Evolutionary conservation across 1,284 basidiomycete species (phyloP), one percentile per base, ranked within the genome.

Genomic region (Moniliophthora roreri): DNA sequence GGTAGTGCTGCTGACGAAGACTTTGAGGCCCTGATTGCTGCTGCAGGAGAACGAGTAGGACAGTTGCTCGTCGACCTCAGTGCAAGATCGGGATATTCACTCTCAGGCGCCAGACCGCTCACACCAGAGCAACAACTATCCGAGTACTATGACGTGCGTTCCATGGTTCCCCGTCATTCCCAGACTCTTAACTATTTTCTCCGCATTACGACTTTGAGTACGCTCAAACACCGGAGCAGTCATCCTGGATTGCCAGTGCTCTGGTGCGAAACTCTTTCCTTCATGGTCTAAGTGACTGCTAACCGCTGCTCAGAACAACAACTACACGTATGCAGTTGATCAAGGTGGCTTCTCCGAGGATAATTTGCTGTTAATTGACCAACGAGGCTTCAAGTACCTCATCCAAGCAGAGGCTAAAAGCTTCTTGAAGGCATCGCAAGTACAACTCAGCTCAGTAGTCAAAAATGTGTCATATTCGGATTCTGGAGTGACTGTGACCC

Each of bases 231-330:
- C 85, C 83, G 0, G 81, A 81, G 42, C 73, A 84, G 63, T 81
- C 79, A 0, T 86, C 84, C 0, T 80, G 78, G 73, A 72, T 86
- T 23, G 82, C 82, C 7, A 76, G 81, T 4, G 76, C 82, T 11
- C 82, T 80, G 82, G 84, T 84, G 62, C 58, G 70, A 58, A 35
- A 37, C 16, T 59, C 52, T 48, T 40, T 50, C 53, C 39, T 37
- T 41, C 41, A 24, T 21, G 16, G 23, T 13, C 9, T n/a, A 1
- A 18, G 40, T 16, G 7, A 1, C 47, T 48, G 44, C 37, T 37
- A 10, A 10, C n/a, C 23, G 10, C 8, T 35, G n/a, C 26, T 21
- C 53, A 83, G 81, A 81, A 77, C 26, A 82, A 83, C 62, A 87
- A 87, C 62, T 84, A 80, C 60, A 85, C 85, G n/a, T 88, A 78